Conservation (phyloP, 2,329 filamentous ascomycete species). For the Hymenoscyphus fraxineus region DNA sequence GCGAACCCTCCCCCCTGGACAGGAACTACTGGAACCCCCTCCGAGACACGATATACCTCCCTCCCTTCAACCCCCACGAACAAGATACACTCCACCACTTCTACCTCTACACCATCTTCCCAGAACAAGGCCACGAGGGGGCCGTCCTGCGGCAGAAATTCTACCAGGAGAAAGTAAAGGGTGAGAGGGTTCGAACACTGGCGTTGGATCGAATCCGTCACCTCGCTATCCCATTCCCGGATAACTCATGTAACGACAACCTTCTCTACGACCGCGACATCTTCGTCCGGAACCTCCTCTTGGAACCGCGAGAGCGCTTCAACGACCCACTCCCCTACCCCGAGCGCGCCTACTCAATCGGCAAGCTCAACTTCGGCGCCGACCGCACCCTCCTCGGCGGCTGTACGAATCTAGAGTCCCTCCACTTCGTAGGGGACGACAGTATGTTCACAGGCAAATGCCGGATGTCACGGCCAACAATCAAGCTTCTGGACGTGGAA, state of each 20-base stretch:
- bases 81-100: not conserved
- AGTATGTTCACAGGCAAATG: not conserved
- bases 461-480: not conserved
- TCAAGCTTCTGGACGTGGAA: not conserved
- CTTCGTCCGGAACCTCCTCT: not conserved
- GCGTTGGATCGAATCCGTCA: not conserved
- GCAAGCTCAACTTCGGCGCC: not conserved
- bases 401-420: not conserved
- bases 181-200: not conserved
- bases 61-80: not conserved
- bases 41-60: not conserved
- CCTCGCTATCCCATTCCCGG: not conserved
- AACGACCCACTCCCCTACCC: not conserved
- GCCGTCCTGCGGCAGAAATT: not conserved
- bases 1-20: not conserved
- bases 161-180: not conserved
- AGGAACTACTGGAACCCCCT: not conserved
- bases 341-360: not conserved
- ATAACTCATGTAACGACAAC: not conserved
- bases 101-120: not conserved
- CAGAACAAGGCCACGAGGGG: not conserved
- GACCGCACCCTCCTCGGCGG: not conserved
- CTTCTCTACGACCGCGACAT: not conserved
- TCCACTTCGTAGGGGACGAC: not conserved
- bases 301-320: not conserved